Evolutionary conservation across 208 protist genomes (phyloP).

Genomic region (Trypanosoma mega): DNA sequence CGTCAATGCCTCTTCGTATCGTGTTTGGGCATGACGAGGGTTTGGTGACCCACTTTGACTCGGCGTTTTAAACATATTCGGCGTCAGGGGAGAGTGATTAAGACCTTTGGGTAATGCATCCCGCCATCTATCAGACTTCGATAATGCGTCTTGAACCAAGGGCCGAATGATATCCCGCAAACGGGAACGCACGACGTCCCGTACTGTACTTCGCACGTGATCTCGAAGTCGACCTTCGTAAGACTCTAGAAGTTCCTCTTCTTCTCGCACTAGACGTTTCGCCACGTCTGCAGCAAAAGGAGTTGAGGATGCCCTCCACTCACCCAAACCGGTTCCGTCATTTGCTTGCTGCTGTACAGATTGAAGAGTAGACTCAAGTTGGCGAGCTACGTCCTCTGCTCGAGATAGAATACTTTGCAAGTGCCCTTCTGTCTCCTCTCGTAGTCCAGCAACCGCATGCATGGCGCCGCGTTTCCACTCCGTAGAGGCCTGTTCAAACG

Average conservation of each 20-base stretch:
- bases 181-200: constrained; percentile 5
- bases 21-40: background rate
- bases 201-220: constrained; percentile 11
- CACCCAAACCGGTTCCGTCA: background rate
- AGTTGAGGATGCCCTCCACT: background rate
- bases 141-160: constrained; percentile 2
- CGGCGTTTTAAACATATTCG: background rate
- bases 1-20: constrained; percentile 4
- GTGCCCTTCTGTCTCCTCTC: background rate
- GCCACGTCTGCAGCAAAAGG: background rate
- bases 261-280: constrained; percentile 10
- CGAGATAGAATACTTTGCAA: background rate
- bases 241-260: background rate
- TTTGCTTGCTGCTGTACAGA: background rate
- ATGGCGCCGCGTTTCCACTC: constrained; percentile 14
- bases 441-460: constrained; percentile 2
- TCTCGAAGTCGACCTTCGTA: constrained; percentile 7
- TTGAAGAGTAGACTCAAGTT: constrained; percentile 1
- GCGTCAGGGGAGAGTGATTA: background rate
- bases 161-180: constrained; percentile 15
- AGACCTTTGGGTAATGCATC: background rate
- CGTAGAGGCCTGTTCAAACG: constrained; percentile 14
- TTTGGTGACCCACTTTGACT: background rate
- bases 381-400: background rate
- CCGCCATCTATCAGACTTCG: background rate